Base-by-base conservation (phyloP, 768 basidiomycete genomes). In the Suillus variegatus region DNA sequence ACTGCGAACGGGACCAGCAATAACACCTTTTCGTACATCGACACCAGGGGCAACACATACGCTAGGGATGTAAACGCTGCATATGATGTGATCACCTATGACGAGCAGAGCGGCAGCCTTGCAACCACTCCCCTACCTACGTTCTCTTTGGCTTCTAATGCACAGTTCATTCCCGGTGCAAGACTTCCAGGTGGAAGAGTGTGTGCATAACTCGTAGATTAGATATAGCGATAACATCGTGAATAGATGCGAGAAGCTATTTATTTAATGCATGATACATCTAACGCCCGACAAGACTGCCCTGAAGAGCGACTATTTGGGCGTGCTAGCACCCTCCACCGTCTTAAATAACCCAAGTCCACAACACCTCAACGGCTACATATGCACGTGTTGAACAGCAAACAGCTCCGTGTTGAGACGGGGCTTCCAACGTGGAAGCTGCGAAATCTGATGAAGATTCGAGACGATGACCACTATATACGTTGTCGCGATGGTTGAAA, bases 1-100 rank as follows among this genome's bases (percentile, higher is more conserved):
- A 75, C 75, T 8, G 90, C 88, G 1, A 90, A 90, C 63, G 90
- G 91, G 36, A 90, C 88, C 7, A 91, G 80, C 75, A 85, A 83
- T 76, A 92, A 92, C 73, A 83, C 82, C 1, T 88, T 93, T 75
- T 75, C 73, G 41, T 94, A 92, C 71, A 67, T 73, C 13, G 90
- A 93, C 72, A 68, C 70, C 54, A 75, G 76, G 7, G 88, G 86
- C 60, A 88, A 92, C 74, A 90, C 89, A 0, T 93, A 82, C 74
- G 74, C 76, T 63, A 80, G 90, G 63, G 70, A 78, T 28, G 90
- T 93, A 62, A 80, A 86, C 66, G 88, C 89, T 4, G 84, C 83
- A 3, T 78, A 85, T 67, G 84, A 88, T 71, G 81, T 80, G 70
- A 89, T 93, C 70, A 85, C 85, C 6, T 78, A 84, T 46, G 88